phyloP scores from a whole-genome alignment of 148 eudicot species.

The Fallopia convolvulus region DNA sequence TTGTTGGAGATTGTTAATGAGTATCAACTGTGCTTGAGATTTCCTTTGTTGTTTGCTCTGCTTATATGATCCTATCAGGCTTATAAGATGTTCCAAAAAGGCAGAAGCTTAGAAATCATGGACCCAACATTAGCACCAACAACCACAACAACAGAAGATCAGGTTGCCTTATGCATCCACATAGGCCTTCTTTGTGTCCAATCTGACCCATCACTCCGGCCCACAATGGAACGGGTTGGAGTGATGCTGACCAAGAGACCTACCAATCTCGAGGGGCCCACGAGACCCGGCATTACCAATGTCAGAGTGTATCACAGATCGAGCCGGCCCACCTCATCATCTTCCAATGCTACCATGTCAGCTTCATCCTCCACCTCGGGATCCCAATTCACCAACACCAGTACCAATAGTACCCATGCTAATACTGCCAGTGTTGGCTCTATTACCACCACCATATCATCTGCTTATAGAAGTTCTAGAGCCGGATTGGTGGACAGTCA shows the following conservation, averaged over 20 bases:
- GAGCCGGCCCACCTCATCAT: constrained; percentile 24
- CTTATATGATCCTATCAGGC: constrained; percentile 34
- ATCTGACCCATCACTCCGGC: constrained; percentile 58
- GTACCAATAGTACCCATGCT: constrained; percentile 19
- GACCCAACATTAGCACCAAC: constrained; percentile 21
- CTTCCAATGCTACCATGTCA: constrained; percentile 32
- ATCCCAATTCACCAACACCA: constrained; percentile 26
- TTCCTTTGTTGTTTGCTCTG: neutral
- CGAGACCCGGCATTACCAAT: constrained; percentile 57
- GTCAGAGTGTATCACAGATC: constrained; percentile 33
- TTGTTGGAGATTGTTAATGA: no score
- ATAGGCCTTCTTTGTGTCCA: constrained; percentile 78
- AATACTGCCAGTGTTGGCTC: neutral
- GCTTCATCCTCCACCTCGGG: constrained; percentile 23
- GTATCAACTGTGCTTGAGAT: neutral
- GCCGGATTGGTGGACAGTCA: neutral
- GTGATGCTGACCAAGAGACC: constrained; percentile 57
- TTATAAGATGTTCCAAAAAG: constrained; percentile 51
- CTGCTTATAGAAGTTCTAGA: neutral
- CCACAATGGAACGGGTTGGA: constrained; percentile 60
- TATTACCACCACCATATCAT: constrained; percentile 17
- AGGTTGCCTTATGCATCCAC: constrained; percentile 52
- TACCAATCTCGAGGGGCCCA: constrained; percentile 57
- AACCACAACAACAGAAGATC: constrained; percentile 30
- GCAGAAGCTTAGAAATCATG: constrained; percentile 50